These are phyloP conservation scores for Pulveroboletus sp. DNA, from an alignment of 768 basidiomycete species.

Conservation along the genomic window DNA sequence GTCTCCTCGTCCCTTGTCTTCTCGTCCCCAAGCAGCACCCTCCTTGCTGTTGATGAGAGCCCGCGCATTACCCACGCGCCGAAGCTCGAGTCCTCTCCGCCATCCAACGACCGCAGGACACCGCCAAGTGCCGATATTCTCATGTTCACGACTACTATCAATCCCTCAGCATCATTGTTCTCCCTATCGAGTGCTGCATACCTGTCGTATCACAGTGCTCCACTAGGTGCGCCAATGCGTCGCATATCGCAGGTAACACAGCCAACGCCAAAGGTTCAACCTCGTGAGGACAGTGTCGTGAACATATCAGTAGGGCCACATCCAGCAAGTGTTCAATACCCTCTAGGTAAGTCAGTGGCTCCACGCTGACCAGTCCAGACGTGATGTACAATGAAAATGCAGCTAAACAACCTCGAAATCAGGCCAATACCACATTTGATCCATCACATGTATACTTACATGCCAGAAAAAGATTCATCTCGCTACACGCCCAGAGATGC, in stretches of 20 bases:
- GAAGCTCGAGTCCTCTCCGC: conserved; percentile 22
- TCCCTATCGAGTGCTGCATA: conserved; percentile 17
- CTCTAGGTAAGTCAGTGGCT: conserved; percentile 44
- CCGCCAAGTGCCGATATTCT: conserved; percentile 49
- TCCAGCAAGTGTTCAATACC: conserved; percentile 46
- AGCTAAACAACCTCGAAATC: conserved; percentile 31
- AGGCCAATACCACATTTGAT: not conserved
- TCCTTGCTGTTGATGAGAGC: conserved; percentile 24
- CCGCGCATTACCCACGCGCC: conserved; percentile 29
- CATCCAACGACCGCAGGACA: conserved; percentile 35
- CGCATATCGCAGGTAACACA: conserved; percentile 48
- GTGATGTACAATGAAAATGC: conserved; percentile 46
- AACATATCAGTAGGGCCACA: conserved; percentile 44
- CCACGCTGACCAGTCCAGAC: conserved; percentile 23
- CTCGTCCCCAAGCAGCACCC: conserved; percentile 32
- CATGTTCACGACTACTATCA: conserved; percentile 26
- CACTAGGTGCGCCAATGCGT: conserved; percentile 43
- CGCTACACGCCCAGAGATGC: conserved; percentile 30
- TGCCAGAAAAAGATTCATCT: conserved; percentile 36
- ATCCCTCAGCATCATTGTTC: not conserved
- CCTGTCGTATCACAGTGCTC: conserved; percentile 20
- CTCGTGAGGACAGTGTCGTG: conserved; percentile 42
- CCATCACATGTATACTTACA: conserved; percentile 34
- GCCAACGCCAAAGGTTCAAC: conserved; percentile 52
- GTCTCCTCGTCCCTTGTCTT: not conserved